phyloP scores from a whole-genome alignment of 1,284 basidiomycete species.

The Tausonia pullulans region DNA sequence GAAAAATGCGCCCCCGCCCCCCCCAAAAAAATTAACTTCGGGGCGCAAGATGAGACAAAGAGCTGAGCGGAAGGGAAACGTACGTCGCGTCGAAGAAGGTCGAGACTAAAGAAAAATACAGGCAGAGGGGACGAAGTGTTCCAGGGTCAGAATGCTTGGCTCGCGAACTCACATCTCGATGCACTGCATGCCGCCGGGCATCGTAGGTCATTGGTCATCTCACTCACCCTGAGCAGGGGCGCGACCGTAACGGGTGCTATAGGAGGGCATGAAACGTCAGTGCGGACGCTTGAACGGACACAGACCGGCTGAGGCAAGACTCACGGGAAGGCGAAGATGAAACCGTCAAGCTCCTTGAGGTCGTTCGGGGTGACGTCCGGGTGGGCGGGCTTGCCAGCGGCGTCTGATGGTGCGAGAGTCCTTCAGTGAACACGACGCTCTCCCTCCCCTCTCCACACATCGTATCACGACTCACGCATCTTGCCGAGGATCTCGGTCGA shows the following conservation, averaged over 20 bases:
- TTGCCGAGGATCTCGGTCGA: conserved; percentile 59
- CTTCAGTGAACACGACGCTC: conserved; percentile 16
- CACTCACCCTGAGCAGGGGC: conserved; percentile 32
- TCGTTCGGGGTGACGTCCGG: conserved; percentile 56
- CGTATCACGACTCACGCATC: conserved; percentile 36
- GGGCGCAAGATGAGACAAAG: no score
- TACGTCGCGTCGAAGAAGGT: conserved; percentile 55
- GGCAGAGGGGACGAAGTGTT: conserved; percentile 47
- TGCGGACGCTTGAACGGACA: background rate
- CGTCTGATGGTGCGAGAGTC: conserved; percentile 21
- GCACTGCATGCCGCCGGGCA: background rate
- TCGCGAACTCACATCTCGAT: background rate
- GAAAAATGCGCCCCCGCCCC: background rate
- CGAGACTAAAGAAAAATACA: conserved; percentile 24
- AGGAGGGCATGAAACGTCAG: background rate
- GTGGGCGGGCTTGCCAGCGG: conserved; percentile 44
- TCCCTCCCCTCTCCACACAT: no score
- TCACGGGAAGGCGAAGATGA: conserved; percentile 49
- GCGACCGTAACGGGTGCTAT: conserved; percentile 38
- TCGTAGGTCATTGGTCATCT: no score
- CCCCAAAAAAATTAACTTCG: no score
- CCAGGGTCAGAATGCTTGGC: background rate
- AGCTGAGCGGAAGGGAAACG: conserved; percentile 37
- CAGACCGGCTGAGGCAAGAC: background rate
- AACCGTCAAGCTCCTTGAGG: conserved; percentile 48